phyloP scores from a whole-genome alignment of 306 rosid species.

The Alnus rubra region DNA sequence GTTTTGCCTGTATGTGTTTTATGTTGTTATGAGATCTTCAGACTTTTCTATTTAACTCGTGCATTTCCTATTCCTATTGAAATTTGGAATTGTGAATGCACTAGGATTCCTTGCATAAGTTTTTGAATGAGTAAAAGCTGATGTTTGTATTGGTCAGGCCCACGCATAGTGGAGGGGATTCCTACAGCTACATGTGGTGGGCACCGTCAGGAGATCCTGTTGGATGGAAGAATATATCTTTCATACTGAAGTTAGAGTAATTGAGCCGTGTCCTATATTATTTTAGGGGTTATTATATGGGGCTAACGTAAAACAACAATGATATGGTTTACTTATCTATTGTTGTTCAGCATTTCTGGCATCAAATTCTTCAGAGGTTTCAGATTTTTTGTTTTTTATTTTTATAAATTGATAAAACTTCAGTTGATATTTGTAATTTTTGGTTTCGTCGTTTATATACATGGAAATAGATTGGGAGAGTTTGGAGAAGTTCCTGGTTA shows the following conservation, averaged over 20 bases:
- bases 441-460: not conserved
- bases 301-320: not conserved
- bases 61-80: conserved; percentile 17
- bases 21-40: conserved; percentile 20
- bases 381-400: not conserved
- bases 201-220: conserved; percentile 33
- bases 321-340: not conserved
- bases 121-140: conserved; percentile 26
- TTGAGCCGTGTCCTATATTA: conserved; percentile 19
- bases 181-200: conserved; percentile 33
- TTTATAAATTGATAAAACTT: not conserved
- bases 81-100: conserved; percentile 23
- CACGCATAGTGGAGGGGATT: conserved; percentile 30
- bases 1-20: not conserved
- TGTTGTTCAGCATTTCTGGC: not conserved
- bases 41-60: conserved; percentile 18
- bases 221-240: conserved; percentile 27
- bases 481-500: not conserved
- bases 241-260: conserved; percentile 20
- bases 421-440: not conserved
- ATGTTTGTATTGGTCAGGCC: conserved; percentile 38
- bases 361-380: not conserved
- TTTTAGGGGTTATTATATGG: not conserved
- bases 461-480: not conserved
- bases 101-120: conserved; percentile 19